Percentiles rank a stretch among this genome's conserved stretches.
Conservation (phyloP, 805 yeast species). For the Pichia phayaonensis region DNA sequence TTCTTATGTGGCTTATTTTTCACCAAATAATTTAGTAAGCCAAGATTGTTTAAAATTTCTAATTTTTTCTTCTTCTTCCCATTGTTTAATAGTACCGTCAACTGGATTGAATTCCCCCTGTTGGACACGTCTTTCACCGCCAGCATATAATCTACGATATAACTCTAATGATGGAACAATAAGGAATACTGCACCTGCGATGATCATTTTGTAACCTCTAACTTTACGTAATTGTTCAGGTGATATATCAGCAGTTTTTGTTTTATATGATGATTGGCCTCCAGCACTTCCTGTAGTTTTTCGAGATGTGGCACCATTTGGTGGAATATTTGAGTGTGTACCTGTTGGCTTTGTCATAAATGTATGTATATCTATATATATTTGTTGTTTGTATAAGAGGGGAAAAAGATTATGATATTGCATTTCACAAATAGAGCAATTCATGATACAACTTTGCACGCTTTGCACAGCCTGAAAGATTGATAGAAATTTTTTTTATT, state of each 20-base stretch:
- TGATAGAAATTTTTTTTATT: background rate
- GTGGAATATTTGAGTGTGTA: background rate
- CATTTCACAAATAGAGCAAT: background rate
- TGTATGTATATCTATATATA: background rate
- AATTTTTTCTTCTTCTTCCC: conserved; percentile 34
- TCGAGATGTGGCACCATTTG: background rate
- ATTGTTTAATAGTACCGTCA: conserved; percentile 39
- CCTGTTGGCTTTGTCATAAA: background rate
- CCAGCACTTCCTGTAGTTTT: background rate
- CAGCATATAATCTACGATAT: conserved; percentile 29
- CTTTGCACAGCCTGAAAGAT: background rate
- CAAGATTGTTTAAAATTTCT: conserved; percentile 31
- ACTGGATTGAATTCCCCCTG: conserved; percentile 36
- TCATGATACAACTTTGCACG: background rate
- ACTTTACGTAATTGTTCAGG: conserved; percentile 20
- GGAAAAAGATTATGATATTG: background rate
- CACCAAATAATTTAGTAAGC: conserved; percentile 38
- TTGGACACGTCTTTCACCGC: conserved; percentile 37
- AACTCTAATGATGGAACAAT: conserved; percentile 26
- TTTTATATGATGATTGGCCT: conserved; percentile 4
- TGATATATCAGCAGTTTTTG: conserved; percentile 10
- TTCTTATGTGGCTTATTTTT: conserved; percentile 24
- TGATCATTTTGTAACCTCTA: conserved; percentile 25
- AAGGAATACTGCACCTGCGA: conserved; percentile 25
- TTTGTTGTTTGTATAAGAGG: background rate